phyloP scores from a whole-genome alignment of 208 protist genomes.

The Leishmania tarentolae region DNA sequence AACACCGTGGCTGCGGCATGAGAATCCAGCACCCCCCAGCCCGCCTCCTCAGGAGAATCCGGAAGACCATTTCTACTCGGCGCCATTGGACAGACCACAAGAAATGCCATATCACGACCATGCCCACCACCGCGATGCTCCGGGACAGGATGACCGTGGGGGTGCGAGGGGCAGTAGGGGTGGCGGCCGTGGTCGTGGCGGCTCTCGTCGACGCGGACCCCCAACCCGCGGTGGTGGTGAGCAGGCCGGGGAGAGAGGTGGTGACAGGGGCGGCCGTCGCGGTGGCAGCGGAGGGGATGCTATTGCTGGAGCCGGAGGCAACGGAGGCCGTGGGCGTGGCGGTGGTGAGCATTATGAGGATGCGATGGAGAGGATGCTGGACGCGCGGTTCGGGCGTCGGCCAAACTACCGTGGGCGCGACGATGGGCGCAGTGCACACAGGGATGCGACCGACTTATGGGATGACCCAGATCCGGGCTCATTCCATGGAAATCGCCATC shows the following conservation, averaged over 20 bases:
- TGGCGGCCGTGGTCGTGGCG: conserved; percentile 16
- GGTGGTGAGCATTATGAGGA: conserved; percentile 12
- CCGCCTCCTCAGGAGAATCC: conserved; percentile 43
- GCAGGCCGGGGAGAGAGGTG: neutral
- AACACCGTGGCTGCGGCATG: conserved; percentile 39
- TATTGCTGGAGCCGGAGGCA: neutral
- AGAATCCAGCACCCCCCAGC: conserved; percentile 52
- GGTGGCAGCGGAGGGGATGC: conserved; percentile 10
- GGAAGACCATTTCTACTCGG: conserved; percentile 40
- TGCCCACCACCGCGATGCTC: conserved; percentile 3
- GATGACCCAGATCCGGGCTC: conserved; percentile 80
- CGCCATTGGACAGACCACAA: conserved; percentile 16
- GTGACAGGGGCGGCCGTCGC: conserved; percentile 4
- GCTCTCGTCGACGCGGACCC: conserved; percentile 28
- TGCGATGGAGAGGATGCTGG: conserved; percentile 34
- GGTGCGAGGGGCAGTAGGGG: conserved; percentile 7
- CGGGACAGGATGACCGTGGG: conserved; percentile 12
- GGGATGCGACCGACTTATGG: conserved; percentile 56
- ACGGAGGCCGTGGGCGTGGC: neutral
- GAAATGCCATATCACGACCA: conserved; percentile 12
- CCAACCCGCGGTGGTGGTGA: conserved; percentile 20
- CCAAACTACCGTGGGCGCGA: conserved; percentile 25
- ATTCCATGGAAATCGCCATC: conserved; percentile 65
- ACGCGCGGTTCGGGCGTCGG: conserved; percentile 42
- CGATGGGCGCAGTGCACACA: conserved; percentile 13